Evolutionary conservation across 306 rosid genomes (phyloP).

Genomic region (Heteromeles arbutifolia): DNA sequence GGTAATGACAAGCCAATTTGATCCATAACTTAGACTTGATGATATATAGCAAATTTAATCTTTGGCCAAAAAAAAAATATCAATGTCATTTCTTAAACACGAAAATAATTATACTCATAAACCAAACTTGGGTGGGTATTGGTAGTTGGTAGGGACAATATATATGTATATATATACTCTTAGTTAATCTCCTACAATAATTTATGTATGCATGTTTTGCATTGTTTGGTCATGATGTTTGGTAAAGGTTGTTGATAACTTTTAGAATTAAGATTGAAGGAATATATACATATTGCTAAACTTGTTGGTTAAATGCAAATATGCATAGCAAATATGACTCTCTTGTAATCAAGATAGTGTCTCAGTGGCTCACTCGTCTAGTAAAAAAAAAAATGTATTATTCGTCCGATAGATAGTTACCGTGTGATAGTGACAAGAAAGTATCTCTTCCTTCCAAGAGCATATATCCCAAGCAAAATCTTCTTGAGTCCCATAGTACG

Average conservation of each 20-base stretch:
- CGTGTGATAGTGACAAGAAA: no score
- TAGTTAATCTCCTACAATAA: neutral
- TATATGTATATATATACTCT: neutral
- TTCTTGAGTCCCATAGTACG: no score
- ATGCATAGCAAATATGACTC: neutral
- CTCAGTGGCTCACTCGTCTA: no score
- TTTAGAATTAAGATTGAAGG: neutral
- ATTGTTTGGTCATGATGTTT: neutral
- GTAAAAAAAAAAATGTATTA: neutral
- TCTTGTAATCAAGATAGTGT: no score
- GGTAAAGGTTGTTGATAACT: neutral
- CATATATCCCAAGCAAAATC: no score
- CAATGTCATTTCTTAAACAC: neutral
- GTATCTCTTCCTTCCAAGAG: no score
- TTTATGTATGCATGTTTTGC: neutral
- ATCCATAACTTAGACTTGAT: neutral
- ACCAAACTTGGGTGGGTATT: neutral
- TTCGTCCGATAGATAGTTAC: no score
- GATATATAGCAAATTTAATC: slow-evolving; percentile 17
- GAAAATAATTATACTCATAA: neutral
- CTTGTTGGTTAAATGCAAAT: neutral
- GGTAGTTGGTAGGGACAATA: slow-evolving; percentile 11
- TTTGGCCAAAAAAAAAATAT: slow-evolving; percentile 10
- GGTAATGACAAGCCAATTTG: slow-evolving; percentile 28
- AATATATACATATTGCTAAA: neutral